Evolutionary conservation across 2,329 filamentous ascomycete genomes (phyloP).

Genomic region (Alternaria sp.): DNA sequence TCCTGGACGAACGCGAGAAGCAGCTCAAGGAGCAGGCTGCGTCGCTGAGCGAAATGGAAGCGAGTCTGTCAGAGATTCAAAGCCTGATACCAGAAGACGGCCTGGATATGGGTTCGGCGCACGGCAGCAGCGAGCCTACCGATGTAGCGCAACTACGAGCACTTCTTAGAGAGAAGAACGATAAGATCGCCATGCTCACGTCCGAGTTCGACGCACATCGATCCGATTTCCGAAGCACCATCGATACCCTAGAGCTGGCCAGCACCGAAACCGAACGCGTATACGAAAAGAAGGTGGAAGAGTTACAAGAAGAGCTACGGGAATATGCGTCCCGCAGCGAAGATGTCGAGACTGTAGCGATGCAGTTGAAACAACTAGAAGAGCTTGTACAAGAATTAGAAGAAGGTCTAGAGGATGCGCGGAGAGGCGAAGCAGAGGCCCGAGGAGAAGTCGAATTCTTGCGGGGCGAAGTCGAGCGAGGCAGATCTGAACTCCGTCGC

Average conservation of each 20-base stretch:
- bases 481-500: conserved; percentile 82
- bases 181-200: conserved; percentile 91
- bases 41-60: conserved; percentile 88
- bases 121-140: conserved; percentile 57
- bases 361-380: conserved; percentile 91
- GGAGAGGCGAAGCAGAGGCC: conserved; percentile 92
- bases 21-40: conserved; percentile 88
- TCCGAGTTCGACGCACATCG: conserved; percentile 93
- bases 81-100: conserved; percentile 66
- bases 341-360: conserved; percentile 89
- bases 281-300: conserved; percentile 91
- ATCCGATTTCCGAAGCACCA: conserved; percentile 94
- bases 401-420: conserved; percentile 92
- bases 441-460: conserved; percentile 95
- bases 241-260: conserved; percentile 94
- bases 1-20: conserved; percentile 82
- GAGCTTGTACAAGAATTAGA: conserved; percentile 96
- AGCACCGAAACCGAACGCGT: conserved; percentile 95
- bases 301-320: conserved; percentile 80
- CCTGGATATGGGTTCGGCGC: conserved; percentile 57
- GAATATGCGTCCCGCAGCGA: conserved; percentile 82
- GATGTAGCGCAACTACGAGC: conserved; percentile 79
- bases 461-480: conserved; percentile 90
- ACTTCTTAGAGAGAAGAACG: conserved; percentile 92
- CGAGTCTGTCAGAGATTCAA: conserved; percentile 80